A percentile compares a stretch with the other conserved stretches of the same genome.
These are phyloP conservation scores for Gynandropsis gynandra DNA, from an alignment of 345 rosid species.

Conservation along the genomic window DNA sequence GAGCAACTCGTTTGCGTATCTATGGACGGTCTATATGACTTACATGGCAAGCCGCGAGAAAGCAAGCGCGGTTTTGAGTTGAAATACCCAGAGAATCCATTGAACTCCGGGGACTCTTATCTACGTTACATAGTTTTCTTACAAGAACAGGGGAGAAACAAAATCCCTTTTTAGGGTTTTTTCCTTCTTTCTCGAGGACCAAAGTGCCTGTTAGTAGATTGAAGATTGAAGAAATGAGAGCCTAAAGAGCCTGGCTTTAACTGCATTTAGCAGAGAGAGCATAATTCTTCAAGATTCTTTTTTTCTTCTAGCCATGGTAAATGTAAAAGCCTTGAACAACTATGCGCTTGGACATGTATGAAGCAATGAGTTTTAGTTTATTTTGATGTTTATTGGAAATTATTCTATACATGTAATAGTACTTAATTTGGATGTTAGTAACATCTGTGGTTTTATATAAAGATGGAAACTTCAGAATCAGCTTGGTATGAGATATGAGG, in stretches of 20 bases:
- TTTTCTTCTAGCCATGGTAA: slow-evolving; percentile 2
- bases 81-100: slow-evolving; percentile 8
- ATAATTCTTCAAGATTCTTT: slow-evolving; percentile 21
- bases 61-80: slow-evolving; percentile 32
- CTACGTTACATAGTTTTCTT: too few species aligned
- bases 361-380: background rate
- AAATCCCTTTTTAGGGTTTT: too few species aligned
- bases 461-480: too few species aligned
- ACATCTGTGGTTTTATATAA: too few species aligned
- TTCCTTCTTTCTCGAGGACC: too few species aligned
- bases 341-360: slow-evolving; percentile 14
- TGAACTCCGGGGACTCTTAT: too few species aligned
- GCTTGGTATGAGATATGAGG: background rate
- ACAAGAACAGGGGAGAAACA: too few species aligned
- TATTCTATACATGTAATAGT: too few species aligned
- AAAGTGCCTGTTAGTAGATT: too few species aligned
- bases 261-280: slow-evolving; percentile 5
- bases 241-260: too few species aligned
- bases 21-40: slow-evolving; percentile 87
- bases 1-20: slow-evolving; percentile 83
- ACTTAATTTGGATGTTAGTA: too few species aligned
- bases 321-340: slow-evolving; percentile 14
- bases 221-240: too few species aligned
- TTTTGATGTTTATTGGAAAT: background rate
- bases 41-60: slow-evolving; percentile 74